Evolutionary conservation across 116 monocot genomes (phyloP).

Genomic region (Posidonia oceanica): DNA sequence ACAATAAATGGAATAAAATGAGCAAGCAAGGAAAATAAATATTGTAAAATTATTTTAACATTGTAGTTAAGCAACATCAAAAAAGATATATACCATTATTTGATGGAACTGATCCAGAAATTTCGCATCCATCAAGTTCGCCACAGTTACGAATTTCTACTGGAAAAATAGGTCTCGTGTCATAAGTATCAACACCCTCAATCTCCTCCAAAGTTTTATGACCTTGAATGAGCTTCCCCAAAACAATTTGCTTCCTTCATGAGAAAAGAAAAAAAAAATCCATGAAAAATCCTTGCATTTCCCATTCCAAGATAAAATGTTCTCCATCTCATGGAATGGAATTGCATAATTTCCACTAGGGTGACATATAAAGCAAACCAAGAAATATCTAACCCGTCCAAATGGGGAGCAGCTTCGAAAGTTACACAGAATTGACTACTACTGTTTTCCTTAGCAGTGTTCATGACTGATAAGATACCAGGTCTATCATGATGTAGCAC

Average conservation of each 20-base stretch:
- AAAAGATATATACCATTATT: constrained; percentile 25
- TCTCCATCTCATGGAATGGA: not conserved
- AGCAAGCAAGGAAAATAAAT: too few species aligned
- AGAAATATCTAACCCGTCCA: constrained; percentile 63
- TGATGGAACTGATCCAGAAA: constrained; percentile 5
- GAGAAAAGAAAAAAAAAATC: not conserved
- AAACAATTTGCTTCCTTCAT: constrained; percentile 82
- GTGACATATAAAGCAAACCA: not conserved
- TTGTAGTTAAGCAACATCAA: too few species aligned
- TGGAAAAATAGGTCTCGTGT: constrained; percentile 40
- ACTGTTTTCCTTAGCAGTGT: constrained; percentile 60
- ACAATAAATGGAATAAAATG: too few species aligned
- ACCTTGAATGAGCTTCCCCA: constrained; percentile 80
- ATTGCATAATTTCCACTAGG: not conserved
- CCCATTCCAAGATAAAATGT: not conserved
- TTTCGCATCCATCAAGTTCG: constrained; percentile 18
- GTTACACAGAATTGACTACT: constrained; percentile 86
- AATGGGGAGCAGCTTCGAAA: constrained; percentile 64
- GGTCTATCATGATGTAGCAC: constrained; percentile 57
- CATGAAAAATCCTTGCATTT: not conserved
- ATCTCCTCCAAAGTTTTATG: constrained; percentile 63
- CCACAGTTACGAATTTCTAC: constrained; percentile 75
- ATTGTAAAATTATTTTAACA: too few species aligned
- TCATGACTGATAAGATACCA: constrained; percentile 74
- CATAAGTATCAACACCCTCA: constrained; percentile 65